Evolutionary conservation across 2,329 filamentous ascomycete genomes (phyloP), one percentile per base, ranked within the genome.

Genomic region (Proliferodiscus dingleyae): DNA sequence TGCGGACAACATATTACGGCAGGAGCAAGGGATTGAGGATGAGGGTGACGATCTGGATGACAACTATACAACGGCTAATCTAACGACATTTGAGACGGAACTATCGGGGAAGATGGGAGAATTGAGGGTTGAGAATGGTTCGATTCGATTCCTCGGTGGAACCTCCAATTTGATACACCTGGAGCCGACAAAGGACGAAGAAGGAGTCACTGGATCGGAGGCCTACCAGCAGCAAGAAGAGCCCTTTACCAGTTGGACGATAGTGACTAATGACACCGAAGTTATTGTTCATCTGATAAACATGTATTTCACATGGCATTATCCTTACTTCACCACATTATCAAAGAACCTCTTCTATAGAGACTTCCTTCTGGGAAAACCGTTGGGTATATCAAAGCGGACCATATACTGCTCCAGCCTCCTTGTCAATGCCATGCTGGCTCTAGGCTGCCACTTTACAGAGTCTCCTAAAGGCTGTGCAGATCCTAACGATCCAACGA

Each of bases 291-390:
- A 96, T 65, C 78, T 98, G 15, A 80, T 98, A 62, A 91, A 90
- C 60, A 90, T 97, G 87, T 98, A 98, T 68, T 97, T 97, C 68
- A 89, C 83, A 58, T 97, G 91, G 86, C 93, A 97, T 66, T 97
- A 97, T 66, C 84, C 89, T 15, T 97, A 93, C 68, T 98, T 97
- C 65, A 91, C 89, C 3, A 93, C 87, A 0, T 72, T 97, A 5
- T 91, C 90, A 10, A 94, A 88, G 64, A 81, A 77, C 29, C 71
- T 95, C 24, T 97, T 98, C 63, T 90, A 87, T 62, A 78, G 84
- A 33, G 90, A 97, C 63, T 96, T 95, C 58, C 65, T 84, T 36
- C 77, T 75, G 11, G 91, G 93, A 1, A 81, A 76, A 50, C 78
- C 78, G 3, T 71, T 71, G 1, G 66, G 73, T 6, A 61, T 60